Conservation (phyloP, 148 eudicot species). For the Chenopodium album region DNA sequence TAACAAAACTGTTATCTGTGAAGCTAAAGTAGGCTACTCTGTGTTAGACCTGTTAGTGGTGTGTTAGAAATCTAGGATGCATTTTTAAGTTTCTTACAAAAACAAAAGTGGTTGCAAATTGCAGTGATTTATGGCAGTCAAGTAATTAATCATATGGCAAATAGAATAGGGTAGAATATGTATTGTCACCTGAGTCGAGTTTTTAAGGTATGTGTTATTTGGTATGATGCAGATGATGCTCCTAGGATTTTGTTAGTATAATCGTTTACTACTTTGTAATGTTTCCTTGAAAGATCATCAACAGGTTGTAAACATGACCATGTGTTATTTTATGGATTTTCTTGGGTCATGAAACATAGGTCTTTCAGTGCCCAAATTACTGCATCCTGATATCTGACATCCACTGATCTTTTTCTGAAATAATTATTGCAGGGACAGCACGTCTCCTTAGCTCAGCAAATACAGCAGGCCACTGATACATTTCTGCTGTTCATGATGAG, state of each 20-base stretch:
- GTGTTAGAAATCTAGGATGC: too few species aligned
- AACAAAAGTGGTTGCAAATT: not conserved
- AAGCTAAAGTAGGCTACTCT: not conserved
- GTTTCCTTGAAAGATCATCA: not conserved
- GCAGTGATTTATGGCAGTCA: not conserved
- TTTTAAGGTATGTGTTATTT: too few species aligned
- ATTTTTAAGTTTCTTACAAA: not conserved
- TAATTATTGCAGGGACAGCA: constrained; percentile 68
- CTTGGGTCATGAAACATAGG: not conserved
- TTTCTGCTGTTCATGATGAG: constrained; percentile 59
- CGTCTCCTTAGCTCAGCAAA: constrained; percentile 79
- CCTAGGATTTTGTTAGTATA: not conserved
- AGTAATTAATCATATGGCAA: not conserved
- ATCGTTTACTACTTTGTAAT: not conserved
- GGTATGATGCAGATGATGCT: not conserved
- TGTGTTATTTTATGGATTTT: not conserved
- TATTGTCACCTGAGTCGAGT: too few species aligned
- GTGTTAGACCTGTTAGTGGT: not conserved
- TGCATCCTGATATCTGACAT: not conserved
- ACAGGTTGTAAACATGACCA: not conserved
- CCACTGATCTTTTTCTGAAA: not conserved
- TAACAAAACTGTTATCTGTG: not conserved
- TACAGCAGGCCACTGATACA: constrained; percentile 78
- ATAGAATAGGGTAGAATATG: not conserved
- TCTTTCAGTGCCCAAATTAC: not conserved